phyloP scores from a whole-genome alignment of 371 early-diverging fungal species.

The Rhizomucor pusillus region DNA sequence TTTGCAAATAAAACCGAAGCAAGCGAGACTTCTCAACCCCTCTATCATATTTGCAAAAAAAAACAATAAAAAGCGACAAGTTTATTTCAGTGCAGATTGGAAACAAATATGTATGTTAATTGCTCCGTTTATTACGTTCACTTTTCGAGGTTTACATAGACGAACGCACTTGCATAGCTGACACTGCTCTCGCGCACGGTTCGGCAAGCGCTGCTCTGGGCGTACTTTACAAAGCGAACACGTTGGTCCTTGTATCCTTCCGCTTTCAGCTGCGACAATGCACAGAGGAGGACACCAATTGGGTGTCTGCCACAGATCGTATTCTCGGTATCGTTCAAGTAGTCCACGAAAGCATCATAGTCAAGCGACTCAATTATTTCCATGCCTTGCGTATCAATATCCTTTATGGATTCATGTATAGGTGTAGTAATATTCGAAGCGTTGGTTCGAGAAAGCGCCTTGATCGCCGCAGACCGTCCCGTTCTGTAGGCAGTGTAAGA shows the following conservation, averaged over 20 bases:
- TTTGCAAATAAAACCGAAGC: too few relatives aligned
- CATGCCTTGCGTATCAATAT: conserved; percentile 84
- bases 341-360: conserved; percentile 59
- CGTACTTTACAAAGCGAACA: conserved; percentile 75
- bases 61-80: too few relatives aligned
- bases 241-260: conserved; percentile 4
- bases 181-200: conserved; percentile 64
- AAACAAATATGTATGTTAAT: too few relatives aligned
- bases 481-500: conserved; percentile 61
- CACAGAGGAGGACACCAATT: conserved; percentile 77
- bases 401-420: conserved; percentile 61
- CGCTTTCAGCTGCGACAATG: conserved; percentile 34
- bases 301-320: conserved; percentile 96
- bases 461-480: conserved; percentile 10
- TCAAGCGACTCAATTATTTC: conserved; percentile 60
- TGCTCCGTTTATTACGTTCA: too few relatives aligned
- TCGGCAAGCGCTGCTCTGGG: conserved; percentile 70
- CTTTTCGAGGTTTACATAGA: too few relatives aligned
- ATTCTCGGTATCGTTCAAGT: conserved; percentile 75
- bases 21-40: too few relatives aligned
- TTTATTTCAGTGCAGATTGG: too few relatives aligned
- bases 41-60: too few relatives aligned
- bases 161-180: conserved; percentile 65
- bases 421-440: background rate
- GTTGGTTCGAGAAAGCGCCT: background rate